Percentiles rank a stretch among this genome's conserved stretches.
phyloP scores from a whole-genome alignment of 1,284 basidiomycete species.

The Pseudozyma tsukubaensis region DNA sequence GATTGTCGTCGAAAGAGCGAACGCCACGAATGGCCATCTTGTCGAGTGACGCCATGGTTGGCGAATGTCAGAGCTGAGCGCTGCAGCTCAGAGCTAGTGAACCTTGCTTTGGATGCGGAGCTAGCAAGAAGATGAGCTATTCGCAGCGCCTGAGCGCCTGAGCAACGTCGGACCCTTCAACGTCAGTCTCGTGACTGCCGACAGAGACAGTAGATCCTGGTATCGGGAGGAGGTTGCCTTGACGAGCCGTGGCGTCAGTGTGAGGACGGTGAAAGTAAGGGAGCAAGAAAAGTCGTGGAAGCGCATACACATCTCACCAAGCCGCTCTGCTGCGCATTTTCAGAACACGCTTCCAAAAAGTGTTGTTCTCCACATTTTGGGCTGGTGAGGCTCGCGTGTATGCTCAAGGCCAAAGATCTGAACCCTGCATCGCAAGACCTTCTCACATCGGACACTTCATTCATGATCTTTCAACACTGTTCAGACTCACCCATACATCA shows the following conservation, averaged over 20 bases:
- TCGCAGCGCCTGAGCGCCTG: neutral
- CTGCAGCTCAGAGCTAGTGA: neutral
- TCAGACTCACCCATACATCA: too few relatives aligned
- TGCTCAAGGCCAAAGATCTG: neutral
- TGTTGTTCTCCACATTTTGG: conserved; percentile 1
- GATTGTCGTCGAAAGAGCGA: conserved; percentile 78
- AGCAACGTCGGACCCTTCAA: too few relatives aligned
- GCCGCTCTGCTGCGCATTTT: neutral
- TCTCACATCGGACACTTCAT: conserved; percentile 9
- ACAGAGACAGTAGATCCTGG: too few relatives aligned
- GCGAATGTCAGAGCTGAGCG: neutral
- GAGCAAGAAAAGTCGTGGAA: neutral
- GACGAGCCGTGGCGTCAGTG: too few relatives aligned
- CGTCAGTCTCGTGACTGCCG: too few relatives aligned
- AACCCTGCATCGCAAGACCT: neutral
- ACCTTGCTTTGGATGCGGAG: neutral
- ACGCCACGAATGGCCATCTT: conserved; percentile 69
- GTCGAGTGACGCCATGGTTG: conserved; percentile 62
- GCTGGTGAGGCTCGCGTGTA: too few relatives aligned
- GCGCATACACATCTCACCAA: neutral
- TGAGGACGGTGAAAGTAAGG: neutral
- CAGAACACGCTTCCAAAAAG: neutral
- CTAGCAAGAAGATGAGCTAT: neutral
- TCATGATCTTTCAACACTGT: neutral
- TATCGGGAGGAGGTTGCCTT: too few relatives aligned